These are phyloP conservation scores for Aeschynomene evenia DNA, from an alignment of 306 rosid species.

Conservation along the genomic window DNA sequence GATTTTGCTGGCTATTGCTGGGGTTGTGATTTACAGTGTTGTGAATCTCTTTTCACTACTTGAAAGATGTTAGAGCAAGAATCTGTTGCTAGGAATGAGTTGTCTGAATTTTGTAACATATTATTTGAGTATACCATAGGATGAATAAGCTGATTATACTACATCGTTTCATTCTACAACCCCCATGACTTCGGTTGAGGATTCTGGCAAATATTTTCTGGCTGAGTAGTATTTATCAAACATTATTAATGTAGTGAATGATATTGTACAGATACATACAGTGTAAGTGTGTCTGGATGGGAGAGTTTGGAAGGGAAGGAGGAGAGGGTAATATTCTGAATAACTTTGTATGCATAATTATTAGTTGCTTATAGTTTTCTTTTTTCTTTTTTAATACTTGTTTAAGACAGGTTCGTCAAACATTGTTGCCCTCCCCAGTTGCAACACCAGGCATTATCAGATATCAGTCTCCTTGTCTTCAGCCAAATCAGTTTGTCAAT, in stretches of 20 bases:
- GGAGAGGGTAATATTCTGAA: not conserved
- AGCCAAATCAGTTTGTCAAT: slow-evolving; percentile 38
- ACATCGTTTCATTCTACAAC: too few species aligned
- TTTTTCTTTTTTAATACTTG: not conserved
- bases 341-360: not conserved
- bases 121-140: too few species aligned
- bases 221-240: too few species aligned
- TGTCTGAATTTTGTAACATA: too few species aligned
- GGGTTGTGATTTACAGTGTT: not conserved
- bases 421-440: slow-evolving; percentile 42
- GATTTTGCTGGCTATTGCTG: not conserved
- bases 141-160: too few species aligned
- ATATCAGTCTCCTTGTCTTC: slow-evolving; percentile 46
- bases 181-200: too few species aligned
- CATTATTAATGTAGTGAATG: not conserved
- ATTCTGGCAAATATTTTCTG: too few species aligned
- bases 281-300: not conserved
- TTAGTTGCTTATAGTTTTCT: not conserved
- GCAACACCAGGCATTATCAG: slow-evolving; percentile 47
- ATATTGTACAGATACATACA: not conserved
- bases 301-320: not conserved
- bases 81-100: too few species aligned
- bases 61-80: too few species aligned
- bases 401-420: slow-evolving; percentile 52
- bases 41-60: too few species aligned